These are phyloP conservation scores for Leccinum solheimii DNA, from an alignment of 1,284 basidiomycete species.

Conservation along the genomic window DNA sequence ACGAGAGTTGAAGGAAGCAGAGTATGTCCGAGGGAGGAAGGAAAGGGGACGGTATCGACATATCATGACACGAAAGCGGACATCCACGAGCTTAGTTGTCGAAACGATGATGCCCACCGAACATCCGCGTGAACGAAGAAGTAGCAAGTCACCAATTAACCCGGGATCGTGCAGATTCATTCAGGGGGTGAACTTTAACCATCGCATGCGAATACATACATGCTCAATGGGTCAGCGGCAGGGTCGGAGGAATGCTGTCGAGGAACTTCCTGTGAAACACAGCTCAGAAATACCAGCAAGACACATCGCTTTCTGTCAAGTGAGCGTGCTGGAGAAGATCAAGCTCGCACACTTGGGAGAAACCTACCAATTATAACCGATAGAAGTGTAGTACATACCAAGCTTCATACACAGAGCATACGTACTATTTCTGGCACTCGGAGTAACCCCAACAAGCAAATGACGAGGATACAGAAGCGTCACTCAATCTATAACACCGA, in stretches of 20 bases:
- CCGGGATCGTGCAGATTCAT: background rate
- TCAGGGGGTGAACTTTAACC: background rate
- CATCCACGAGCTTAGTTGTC: no score
- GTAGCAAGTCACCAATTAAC: no score
- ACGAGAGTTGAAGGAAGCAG: background rate
- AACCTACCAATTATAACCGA: background rate
- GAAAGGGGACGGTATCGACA: no score
- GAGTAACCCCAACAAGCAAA: no score
- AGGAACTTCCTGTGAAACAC: background rate
- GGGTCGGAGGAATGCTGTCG: background rate
- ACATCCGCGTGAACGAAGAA: no score
- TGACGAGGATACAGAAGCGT: background rate
- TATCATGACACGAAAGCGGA: no score
- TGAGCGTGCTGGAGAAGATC: background rate
- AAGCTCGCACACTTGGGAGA: background rate
- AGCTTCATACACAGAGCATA: background rate
- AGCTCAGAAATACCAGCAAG: background rate
- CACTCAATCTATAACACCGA: constrained; percentile 75
- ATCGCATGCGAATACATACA: no score
- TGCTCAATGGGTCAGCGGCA: background rate
- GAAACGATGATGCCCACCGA: no score
- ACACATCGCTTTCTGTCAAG: no score
- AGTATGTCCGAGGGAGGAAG: no score
- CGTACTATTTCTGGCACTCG: background rate
- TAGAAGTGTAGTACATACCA: background rate